Evolutionary conservation across 495 filamentous ascomycete genomes (phyloP).

Genomic region (Aspergillus conjunctus): DNA sequence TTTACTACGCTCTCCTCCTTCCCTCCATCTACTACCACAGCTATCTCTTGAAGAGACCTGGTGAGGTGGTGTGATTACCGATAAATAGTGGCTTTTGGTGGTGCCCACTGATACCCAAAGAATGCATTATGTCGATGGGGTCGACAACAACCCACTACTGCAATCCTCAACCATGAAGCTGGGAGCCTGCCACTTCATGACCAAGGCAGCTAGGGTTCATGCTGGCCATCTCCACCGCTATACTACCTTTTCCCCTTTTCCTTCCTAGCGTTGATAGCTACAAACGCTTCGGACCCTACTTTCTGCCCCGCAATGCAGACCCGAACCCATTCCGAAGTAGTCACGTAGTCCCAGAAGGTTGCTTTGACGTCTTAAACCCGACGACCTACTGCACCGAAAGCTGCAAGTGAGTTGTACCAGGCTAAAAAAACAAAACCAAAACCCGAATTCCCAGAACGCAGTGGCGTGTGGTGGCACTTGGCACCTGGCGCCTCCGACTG

Average conservation of each 20-base stretch:
- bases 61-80: background rate
- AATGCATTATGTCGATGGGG: background rate
- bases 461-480: background rate
- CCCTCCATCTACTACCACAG: background rate
- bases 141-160: background rate
- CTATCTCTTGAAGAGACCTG: background rate
- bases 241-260: background rate
- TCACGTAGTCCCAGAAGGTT: conserved; percentile 8
- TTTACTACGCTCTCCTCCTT: background rate
- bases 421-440: background rate
- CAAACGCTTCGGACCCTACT: background rate
- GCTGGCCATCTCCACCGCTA: background rate
- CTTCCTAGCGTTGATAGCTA: background rate
- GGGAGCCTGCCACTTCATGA: background rate
- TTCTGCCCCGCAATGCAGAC: background rate
- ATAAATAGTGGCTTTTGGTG: background rate
- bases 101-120: conserved; percentile 2
- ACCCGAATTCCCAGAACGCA: background rate
- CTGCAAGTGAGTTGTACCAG: conserved; percentile 6
- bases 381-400: background rate
- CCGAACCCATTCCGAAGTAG: background rate
- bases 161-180: conserved; percentile 4
- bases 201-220: background rate
- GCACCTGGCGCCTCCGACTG: background rate
- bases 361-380: background rate